Evolutionary conservation across 2,329 filamentous ascomycete genomes (phyloP), one percentile per base, ranked within the genome.

Genomic region (Colletotrichum orbiculare): DNA sequence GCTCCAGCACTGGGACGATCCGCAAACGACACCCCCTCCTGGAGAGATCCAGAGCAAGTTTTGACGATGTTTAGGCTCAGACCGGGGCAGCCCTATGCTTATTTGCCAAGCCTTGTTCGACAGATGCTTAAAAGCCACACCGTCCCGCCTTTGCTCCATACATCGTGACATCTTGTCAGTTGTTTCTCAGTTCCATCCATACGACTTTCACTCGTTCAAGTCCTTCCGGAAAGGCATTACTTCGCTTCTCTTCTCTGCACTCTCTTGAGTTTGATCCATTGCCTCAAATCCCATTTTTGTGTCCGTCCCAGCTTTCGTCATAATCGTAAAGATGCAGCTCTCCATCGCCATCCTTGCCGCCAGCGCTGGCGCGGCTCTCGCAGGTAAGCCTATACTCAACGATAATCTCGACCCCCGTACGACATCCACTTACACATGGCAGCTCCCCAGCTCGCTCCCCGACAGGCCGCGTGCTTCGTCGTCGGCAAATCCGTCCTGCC

Each of bases 401-500:
- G 12, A 39, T n/a, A 17, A 2, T 4, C 25, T 25, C 25, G 4
- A 25, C 25, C 25, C 25, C 3, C 25, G 25, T 25, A 25, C 25
- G 25, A 25, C 25, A 25, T 25, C 41, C 12, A 39, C 54, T 54
- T 25, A 59, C 50, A 17, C 2, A 9, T 4, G 8, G 2, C 13
- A 34, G 4, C 11, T 15, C 12, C 69, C 66, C 47, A 41, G 41
- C 34, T 73, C n/a, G 46, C 49, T n/a, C n/a, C 61, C 10, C 74
- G 76, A 53, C 75, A 76, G 33, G 72, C 70, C 45, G 76, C 83
- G 43, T 89, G 86, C 78, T 88, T 87, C 77, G 66, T 88, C 12
- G 73, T 87, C 65, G 86, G 86, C 67, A 77, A 74, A 55, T 74
- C 75, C 6, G 73, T 76, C 3, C 82, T 89, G 10, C 86, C 87